Percentiles rank a stretch among this genome's conserved stretches.
Evolutionary conservation across 176 grass and related monocot species (phyloP).

Genomic region (Thalia dealbata): DNA sequence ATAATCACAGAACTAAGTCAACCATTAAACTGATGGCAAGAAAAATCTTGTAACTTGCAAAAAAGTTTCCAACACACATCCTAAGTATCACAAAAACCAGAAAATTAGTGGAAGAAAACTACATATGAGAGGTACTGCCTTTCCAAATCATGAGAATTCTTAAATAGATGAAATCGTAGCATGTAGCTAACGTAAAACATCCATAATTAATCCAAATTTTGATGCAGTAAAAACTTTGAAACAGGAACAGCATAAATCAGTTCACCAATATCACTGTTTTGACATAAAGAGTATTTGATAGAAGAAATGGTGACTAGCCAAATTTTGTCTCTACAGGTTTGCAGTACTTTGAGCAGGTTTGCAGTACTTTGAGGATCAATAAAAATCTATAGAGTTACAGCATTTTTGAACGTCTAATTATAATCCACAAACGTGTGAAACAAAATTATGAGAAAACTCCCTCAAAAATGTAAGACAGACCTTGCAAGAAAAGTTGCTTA

Average conservation of each 20-base stretch:
- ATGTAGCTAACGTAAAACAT: neutral
- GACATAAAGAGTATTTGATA: too few relatives aligned
- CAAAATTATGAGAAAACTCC: neutral
- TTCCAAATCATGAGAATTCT: neutral
- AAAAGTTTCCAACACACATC: neutral
- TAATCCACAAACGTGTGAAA: too few relatives aligned
- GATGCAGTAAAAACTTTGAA: neutral
- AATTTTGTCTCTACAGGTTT: too few relatives aligned
- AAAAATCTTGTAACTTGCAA: neutral
- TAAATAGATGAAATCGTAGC: neutral
- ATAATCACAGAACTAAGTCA: neutral
- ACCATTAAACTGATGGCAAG: neutral
- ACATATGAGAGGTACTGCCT: neutral
- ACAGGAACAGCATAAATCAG: too few relatives aligned
- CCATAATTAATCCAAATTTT: neutral
- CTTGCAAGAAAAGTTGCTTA: slow-evolving; percentile 76
- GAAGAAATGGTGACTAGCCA: too few relatives aligned
- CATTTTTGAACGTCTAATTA: neutral
- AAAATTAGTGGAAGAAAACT: neutral
- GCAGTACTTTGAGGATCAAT: neutral
- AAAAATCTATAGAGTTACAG: neutral
- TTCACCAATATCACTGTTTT: too few relatives aligned
- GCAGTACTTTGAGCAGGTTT: too few relatives aligned
- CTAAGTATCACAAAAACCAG: neutral
- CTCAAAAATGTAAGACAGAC: slow-evolving; percentile 21